These are phyloP conservation scores for Ogataea methylovora DNA, from an alignment of 805 yeast species.

Conservation along the genomic window DNA sequence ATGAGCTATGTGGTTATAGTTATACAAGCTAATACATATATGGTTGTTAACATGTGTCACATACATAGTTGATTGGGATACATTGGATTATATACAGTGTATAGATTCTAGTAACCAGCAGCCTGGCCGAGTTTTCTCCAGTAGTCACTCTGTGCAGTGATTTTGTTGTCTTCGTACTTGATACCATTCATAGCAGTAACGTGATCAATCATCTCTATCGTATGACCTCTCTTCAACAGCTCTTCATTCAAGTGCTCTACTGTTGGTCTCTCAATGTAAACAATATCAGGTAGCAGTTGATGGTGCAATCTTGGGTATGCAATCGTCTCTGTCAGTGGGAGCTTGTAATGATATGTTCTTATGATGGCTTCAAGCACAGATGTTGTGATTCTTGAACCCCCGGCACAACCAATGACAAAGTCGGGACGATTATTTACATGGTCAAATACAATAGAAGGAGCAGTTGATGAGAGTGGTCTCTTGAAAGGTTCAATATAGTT, in stretches of 20 bases:
- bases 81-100: neutral
- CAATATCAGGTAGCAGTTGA: constrained; percentile 70
- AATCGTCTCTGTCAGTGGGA: constrained; percentile 58
- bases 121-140: constrained; percentile 85
- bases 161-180: constrained; percentile 25
- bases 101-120: constrained; percentile 42
- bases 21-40: no score
- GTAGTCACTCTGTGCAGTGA: constrained; percentile 79
- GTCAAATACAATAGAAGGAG: constrained; percentile 62
- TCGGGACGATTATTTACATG: constrained; percentile 40
- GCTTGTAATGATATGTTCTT: constrained; percentile 49
- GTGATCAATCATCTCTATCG: constrained; percentile 31
- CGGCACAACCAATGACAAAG: constrained; percentile 83
- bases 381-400: constrained; percentile 84
- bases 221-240: constrained; percentile 43
- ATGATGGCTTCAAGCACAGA: constrained; percentile 77
- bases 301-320: constrained; percentile 84
- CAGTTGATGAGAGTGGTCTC: constrained; percentile 78
- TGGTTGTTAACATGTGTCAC: no score
- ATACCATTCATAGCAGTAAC: constrained; percentile 56
- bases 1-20: no score
- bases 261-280: constrained; percentile 52
- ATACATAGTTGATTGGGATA: no score
- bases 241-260: constrained; percentile 29
- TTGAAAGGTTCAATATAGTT: constrained; percentile 70